Evolutionary conservation across 768 basidiomycete species (phyloP), one percentile per base, ranked within the genome.

Genomic region (Amanita subjunquillea): DNA sequence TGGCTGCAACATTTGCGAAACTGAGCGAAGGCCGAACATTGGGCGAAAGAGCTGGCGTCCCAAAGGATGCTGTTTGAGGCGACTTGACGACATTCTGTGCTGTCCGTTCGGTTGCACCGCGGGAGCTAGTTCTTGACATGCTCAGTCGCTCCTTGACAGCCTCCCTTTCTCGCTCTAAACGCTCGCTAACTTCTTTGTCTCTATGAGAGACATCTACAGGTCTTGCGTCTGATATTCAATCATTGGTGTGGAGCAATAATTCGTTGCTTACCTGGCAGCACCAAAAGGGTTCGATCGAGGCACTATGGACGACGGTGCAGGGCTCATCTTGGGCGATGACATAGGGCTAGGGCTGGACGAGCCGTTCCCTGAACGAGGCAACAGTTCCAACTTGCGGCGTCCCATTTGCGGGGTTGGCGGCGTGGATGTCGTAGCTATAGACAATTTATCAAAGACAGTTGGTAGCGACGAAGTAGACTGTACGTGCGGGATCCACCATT

Each of bases 281-380:
- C 95, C 96, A 62, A 98, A 98, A 5, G 94, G 94, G 64, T 77
- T 92, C 54, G 85, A 62, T 34, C 80, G 69, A 34, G 72, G 62
- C 4, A 72, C 58, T 20, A 66, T 62, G 42, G 69, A 59, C 6
- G 64, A 65, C 34, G 72, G 64, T 13, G 74, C 68, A 52, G 76
- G 67, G 3, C 76, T 70, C 59, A 87, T 78, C 68, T 86, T 85
- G 0, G 88, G 89, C 6, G 89, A 90, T 0, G 86, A 82, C 41
- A 91, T 71, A 2, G 91, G 86, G 15, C 88, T 85, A 27, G 87
- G 78, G 10, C 76, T 74, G 8, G 79, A 74, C 15, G 91, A 91
- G 3, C 70, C 74, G 43, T 71, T 75, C 10, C 77, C 79, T 29
- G 87, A 78, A 32, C 91, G 83, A 23, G 94, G 93, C 2, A 94